Conservation (phyloP, 306 rosid genomes). For the Rosa persica region DNA sequence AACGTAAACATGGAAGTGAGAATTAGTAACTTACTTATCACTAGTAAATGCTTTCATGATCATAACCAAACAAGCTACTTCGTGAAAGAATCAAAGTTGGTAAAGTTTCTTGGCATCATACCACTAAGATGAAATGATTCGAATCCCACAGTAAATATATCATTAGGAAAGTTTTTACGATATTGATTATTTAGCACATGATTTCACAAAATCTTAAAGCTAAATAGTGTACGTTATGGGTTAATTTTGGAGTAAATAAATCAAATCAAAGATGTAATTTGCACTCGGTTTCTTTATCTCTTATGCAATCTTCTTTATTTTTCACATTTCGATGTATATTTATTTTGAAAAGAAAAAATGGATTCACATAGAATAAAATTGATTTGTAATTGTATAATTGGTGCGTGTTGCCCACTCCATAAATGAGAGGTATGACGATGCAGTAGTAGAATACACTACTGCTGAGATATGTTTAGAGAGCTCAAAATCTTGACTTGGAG, state of each 20-base stretch:
- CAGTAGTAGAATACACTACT: neutral
- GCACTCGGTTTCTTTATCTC: neutral
- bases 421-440: neutral
- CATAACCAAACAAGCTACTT: constrained; percentile 6
- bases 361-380: neutral
- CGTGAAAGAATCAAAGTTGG: constrained; percentile 9
- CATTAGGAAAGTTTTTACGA: neutral
- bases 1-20: constrained; percentile 6
- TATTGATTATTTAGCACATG: neutral
- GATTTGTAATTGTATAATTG: constrained; percentile 1
- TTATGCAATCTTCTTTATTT: neutral
- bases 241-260: neutral
- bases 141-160: neutral
- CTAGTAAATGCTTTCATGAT: neutral
- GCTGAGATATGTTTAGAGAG: constrained; percentile 22
- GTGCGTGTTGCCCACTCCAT: neutral
- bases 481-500: constrained; percentile 66
- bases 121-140: neutral
- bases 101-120: constrained; percentile 12
- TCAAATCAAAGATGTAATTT: neutral
- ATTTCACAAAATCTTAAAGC: neutral
- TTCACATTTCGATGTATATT: neutral
- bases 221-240: neutral
- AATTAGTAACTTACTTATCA: neutral
- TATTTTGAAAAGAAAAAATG: neutral